Conservation (phyloP, 352 stramenopile species). For the Hyaloperonospora arabidopsidis region DNA sequence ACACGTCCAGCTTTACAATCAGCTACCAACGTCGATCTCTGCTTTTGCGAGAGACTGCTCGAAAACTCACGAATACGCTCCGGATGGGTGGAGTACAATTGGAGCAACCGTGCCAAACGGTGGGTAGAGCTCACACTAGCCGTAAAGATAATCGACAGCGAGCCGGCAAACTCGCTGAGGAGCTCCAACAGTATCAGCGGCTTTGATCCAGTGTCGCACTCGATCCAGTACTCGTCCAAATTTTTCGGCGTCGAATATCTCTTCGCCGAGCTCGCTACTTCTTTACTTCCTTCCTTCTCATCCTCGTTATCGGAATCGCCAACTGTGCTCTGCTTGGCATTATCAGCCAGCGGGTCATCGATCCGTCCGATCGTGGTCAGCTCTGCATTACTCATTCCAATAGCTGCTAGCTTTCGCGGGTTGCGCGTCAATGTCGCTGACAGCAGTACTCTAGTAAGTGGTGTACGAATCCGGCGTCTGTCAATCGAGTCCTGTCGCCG, state of each 20-base stretch:
- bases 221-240: conserved; percentile 84
- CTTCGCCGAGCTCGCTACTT: conserved; percentile 23
- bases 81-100: conserved; percentile 67
- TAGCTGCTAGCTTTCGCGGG: conserved; percentile 91
- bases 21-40: conserved; percentile 65
- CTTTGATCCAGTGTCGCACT: conserved; percentile 92
- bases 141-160: conserved; percentile 92
- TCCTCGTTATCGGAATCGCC: conserved; percentile 26
- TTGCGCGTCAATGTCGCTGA: conserved; percentile 97
- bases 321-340: conserved; percentile 45
- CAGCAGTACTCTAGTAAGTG: conserved; percentile 93
- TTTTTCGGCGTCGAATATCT: conserved; percentile 77
- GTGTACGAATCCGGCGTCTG: conserved; percentile 61
- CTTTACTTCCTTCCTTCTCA: conserved; percentile 21
- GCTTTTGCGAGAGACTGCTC: conserved; percentile 72
- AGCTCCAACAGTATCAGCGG: conserved; percentile 91
- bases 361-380: conserved; percentile 83
- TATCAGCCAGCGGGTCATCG: conserved; percentile 54
- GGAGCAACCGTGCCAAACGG: conserved; percentile 90
- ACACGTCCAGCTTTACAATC: conserved; percentile 61
- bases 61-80: conserved; percentile 74
- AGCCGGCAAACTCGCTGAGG: conserved; percentile 67
- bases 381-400: conserved; percentile 93
- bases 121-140: conserved; percentile 95
- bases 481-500: conserved; percentile 75